phyloP scores from a whole-genome alignment of 148 eudicot species.

The Gaultheria prostrata region DNA sequence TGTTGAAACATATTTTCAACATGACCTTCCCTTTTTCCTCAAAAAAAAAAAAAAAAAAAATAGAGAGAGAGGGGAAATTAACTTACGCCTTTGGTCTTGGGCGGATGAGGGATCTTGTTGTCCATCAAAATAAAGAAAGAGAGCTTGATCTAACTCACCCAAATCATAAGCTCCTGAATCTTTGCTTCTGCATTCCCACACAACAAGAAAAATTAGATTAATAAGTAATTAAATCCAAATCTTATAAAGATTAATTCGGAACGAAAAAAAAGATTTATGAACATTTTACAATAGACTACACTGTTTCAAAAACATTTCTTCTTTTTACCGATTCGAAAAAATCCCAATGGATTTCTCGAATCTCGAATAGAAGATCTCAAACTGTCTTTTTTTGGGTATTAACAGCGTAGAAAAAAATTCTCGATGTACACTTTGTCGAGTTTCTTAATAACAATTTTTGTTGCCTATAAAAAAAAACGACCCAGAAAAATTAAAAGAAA shows the following conservation, averaged over 20 bases:
- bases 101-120: conserved; percentile 54
- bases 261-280: background rate
- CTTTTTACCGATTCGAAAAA: background rate
- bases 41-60: background rate
- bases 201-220: background rate
- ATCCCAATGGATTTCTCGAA: background rate
- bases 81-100: conserved; percentile 70
- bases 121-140: conserved; percentile 70
- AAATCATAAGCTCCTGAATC: conserved; percentile 66
- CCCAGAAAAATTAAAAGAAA: no score
- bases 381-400: background rate
- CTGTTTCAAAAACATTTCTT: no score
- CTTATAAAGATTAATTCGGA: background rate
- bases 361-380: background rate
- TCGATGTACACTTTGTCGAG: no score
- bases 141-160: conserved; percentile 88
- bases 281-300: no score
- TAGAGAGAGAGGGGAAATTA: background rate
- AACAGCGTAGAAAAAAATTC: background rate
- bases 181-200: conserved; percentile 33
- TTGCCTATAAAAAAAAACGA: no score
- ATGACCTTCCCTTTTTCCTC: conserved; percentile 29
- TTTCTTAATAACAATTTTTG: no score
- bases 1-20: conserved; percentile 37
- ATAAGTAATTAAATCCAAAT: background rate